Evolutionary conservation across 768 basidiomycete genomes (phyloP).

Genomic region (Postia placenta): DNA sequence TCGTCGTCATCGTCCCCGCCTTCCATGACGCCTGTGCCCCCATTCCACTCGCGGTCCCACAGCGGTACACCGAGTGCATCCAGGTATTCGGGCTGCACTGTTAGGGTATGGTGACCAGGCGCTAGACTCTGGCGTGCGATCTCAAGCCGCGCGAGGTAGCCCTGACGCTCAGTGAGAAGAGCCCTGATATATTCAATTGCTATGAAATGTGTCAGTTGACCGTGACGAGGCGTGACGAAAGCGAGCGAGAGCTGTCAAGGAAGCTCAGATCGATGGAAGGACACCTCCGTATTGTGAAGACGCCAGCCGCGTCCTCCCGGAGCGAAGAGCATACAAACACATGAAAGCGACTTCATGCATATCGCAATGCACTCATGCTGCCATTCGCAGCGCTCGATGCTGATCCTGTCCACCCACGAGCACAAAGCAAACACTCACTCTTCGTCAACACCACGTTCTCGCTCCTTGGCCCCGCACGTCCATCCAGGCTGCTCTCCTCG

Average conservation of each 20-base stretch:
- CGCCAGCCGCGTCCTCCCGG: not conserved
- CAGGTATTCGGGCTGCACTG: constrained; percentile 19
- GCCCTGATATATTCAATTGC: constrained; percentile 83
- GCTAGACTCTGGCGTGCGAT: constrained; percentile 53
- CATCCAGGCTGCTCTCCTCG: constrained; percentile 64
- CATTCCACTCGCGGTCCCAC: constrained; percentile 85
- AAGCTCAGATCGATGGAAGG: too few species aligned
- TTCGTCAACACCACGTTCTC: constrained; percentile 87
- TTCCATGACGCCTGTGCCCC: constrained; percentile 48
- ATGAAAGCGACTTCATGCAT: not conserved
- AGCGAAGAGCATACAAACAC: not conserved
- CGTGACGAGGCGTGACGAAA: not conserved
- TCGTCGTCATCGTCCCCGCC: constrained; percentile 46
- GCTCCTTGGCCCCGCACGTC: constrained; percentile 83
- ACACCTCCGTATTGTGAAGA: too few species aligned
- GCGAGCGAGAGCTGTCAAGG: too few species aligned
- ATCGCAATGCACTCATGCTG: not conserved
- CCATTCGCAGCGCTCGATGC: too few species aligned
- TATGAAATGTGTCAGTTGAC: constrained; percentile 25
- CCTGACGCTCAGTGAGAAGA: constrained; percentile 54
- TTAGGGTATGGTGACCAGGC: constrained; percentile 52
- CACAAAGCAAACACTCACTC: constrained; percentile 49
- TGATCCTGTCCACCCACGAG: too few species aligned
- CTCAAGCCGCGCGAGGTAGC: constrained; percentile 52
- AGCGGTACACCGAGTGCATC: constrained; percentile 33